phyloP scores from a whole-genome alignment of 805 yeast species.

The Tetrapisispora phaffii region DNA sequence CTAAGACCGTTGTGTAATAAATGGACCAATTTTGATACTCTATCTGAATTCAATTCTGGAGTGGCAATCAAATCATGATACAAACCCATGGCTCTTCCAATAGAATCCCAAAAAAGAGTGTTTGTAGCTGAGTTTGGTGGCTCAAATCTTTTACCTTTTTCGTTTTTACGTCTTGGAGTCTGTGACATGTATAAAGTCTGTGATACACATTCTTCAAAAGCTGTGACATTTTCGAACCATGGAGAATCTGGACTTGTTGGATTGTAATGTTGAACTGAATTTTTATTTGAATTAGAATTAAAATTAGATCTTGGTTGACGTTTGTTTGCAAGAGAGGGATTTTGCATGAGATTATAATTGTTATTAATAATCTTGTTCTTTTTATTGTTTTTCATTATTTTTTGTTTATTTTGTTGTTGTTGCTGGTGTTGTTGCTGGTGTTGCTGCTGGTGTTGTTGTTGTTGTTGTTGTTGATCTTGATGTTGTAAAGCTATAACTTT shows the following conservation, averaged over 20 bases:
- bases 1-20: constrained; percentile 43
- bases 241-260: constrained; percentile 12
- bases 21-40: constrained; percentile 39
- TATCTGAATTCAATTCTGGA: constrained; percentile 34
- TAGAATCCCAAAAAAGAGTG: constrained; percentile 39
- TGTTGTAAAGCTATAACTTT: background rate
- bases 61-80: constrained; percentile 36
- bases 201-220: constrained; percentile 14
- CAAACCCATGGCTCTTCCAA: constrained; percentile 38
- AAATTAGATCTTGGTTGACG: background rate
- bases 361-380: background rate
- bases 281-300: constrained; percentile 3
- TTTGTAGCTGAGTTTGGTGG: constrained; percentile 28
- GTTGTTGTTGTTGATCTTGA: background rate
- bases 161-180: constrained; percentile 21
- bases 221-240: constrained; percentile 9
- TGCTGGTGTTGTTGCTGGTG: background rate
- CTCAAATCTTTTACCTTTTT: constrained; percentile 15
- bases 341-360: background rate
- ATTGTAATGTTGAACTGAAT: constrained; percentile 10
- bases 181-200: constrained; percentile 10
- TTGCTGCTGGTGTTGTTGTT: background rate
- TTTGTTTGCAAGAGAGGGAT: background rate
- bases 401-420: background rate
- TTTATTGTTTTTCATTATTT: background rate